Evolutionary conservation across 768 basidiomycete genomes (phyloP), one percentile per base, ranked within the genome.

Genomic region (Russula sp.): DNA sequence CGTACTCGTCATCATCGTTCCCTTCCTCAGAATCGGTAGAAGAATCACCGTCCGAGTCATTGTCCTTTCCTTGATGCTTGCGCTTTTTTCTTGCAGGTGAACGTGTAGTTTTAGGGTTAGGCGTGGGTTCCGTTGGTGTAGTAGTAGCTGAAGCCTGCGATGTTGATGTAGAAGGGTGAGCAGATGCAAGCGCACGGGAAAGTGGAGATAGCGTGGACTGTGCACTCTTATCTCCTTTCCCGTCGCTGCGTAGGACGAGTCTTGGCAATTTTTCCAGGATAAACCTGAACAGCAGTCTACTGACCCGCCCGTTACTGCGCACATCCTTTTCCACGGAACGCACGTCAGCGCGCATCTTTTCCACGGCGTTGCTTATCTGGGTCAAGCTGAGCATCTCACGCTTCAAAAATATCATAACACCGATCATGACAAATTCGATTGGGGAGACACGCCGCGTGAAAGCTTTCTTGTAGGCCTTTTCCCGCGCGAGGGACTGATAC

Each of bases 371-470:
- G 0, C 81, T 76, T 46, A 89, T 69, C 71, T 80, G 78, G 0
- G 65, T 66, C 65, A 76, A 46, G 2, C 75, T 71, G 61, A 82
- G 67, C 13, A 57, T 71, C 16, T 77, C 73, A 73, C 79, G 83
- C 59, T 80, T 76, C n/a, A 78, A 72, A 14, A 79, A 78, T 18
- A 90, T 80, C 24, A 90, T 72, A 4, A 88, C 69, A 24, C 77
- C 77, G 54, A 83, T 80, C 66, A 80, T 75, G 53, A 88, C 78
- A 66, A 92, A 84, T 72, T 92, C 90, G 46, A 89, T 76, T 0
- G 90, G 90, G 0, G 88, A 79, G 1, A 90, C 77, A 44, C 74
- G 71, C 22, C 62, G 32, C 42, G 72, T 66, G 63, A 71, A 87
- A 81, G 24, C 75, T 63, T 9, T 69, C 60, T n/a, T 69, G 22